A percentile compares a stretch with the other conserved stretches of the same genome.
These are phyloP conservation scores for Suhomyces bribrorum DNA, from an alignment of 1,139 yeast species.

Conservation along the genomic window DNA sequence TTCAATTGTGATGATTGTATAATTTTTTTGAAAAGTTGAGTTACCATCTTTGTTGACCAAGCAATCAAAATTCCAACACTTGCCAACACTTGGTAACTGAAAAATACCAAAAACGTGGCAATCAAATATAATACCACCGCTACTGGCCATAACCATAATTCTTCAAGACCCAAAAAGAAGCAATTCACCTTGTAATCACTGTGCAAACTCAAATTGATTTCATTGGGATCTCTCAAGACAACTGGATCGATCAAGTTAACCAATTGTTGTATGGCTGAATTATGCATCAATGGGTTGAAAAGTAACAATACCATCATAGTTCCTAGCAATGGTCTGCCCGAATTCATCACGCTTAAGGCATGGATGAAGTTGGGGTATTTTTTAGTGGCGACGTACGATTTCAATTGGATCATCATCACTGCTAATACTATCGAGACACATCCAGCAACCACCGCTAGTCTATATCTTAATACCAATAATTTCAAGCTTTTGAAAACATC, in stretches of 20 bases:
- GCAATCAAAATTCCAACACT: conserved; percentile 13
- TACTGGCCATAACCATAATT: conserved; percentile 52
- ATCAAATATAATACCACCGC: conserved; percentile 60
- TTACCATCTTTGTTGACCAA: neutral
- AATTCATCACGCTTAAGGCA: conserved; percentile 39
- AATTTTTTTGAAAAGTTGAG: neutral
- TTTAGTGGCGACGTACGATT: conserved; percentile 35
- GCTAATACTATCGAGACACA: conserved; percentile 52
- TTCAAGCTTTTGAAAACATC: conserved; percentile 51
- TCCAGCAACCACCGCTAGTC: conserved; percentile 61
- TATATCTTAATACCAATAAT: conserved; percentile 59
- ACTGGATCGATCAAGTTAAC: conserved; percentile 58
- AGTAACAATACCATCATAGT: conserved; percentile 23
- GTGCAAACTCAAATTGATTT: conserved; percentile 28
- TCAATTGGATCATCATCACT: conserved; percentile 49
- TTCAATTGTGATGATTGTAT: neutral
- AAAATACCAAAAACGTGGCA: conserved; percentile 32
- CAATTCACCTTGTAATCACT: conserved; percentile 31
- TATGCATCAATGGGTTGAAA: conserved; percentile 41
- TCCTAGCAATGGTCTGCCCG: conserved; percentile 22
- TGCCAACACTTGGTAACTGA: conserved; percentile 15
- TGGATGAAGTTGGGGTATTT: conserved; percentile 53
- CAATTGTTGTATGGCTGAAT: conserved; percentile 20
- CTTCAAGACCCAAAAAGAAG: conserved; percentile 70
- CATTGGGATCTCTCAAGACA: conserved; percentile 41